phyloP scores from a whole-genome alignment of 2,329 filamentous ascomycete genomes.

The Diaporthe sp. region DNA sequence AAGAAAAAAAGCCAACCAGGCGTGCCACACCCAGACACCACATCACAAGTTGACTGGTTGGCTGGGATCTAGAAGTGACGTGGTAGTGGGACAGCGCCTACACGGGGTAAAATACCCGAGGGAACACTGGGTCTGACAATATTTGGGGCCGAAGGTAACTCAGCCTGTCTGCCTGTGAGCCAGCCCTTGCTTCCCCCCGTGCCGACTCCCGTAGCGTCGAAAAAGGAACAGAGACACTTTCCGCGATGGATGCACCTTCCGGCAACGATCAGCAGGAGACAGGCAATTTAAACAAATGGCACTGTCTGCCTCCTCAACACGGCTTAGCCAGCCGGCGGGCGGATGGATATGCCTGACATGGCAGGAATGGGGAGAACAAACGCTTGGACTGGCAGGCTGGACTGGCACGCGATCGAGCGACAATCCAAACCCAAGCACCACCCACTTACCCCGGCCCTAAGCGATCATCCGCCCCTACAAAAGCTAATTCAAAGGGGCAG shows the following conservation, averaged over 20 bases:
- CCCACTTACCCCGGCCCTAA: constrained; percentile 23
- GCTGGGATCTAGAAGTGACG: not conserved
- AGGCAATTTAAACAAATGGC: not conserved
- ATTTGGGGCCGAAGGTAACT: not conserved
- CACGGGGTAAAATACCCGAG: constrained; percentile 18
- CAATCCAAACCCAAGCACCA: not conserved
- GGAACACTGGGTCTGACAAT: constrained; percentile 13
- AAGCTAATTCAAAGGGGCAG: constrained; percentile 23
- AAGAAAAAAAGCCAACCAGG: not conserved
- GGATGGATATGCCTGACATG: not conserved
- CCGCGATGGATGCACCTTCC: not conserved
- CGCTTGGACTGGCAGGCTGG: constrained; percentile 1
- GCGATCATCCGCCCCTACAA: constrained; percentile 16
- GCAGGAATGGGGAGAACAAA: not conserved
- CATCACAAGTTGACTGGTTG: constrained; percentile 1
- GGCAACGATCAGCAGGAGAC: constrained; percentile 16
- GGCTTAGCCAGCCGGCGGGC: constrained; percentile 9
- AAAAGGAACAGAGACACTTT: not conserved
- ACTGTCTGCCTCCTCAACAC: not conserved
- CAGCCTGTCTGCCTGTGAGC: not conserved
- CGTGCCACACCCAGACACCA: not conserved
- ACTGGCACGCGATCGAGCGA: not conserved
- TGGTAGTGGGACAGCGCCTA: constrained; percentile 6
- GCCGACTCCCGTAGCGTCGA: constrained; percentile 13
- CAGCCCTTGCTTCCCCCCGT: not conserved